These are phyloP conservation scores for Tolypocladium nubicola DNA, from an alignment of 2,329 filamentous ascomycete species.

Conservation along the genomic window DNA sequence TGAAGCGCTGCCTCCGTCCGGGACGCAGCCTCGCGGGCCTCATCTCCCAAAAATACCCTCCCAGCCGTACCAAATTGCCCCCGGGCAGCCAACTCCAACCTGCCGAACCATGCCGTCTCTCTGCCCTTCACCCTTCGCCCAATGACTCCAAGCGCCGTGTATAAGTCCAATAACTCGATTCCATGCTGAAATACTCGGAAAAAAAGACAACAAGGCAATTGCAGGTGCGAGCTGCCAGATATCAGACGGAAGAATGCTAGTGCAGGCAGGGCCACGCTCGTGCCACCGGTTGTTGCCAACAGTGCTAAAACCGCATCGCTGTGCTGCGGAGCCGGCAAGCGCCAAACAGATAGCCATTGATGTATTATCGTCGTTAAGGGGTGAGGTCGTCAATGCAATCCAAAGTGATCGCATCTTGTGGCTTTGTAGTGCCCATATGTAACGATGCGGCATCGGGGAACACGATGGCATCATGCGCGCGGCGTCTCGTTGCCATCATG, in stretches of 20 bases:
- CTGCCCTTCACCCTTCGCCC: conserved; percentile 23
- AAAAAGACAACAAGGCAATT: conserved; percentile 21
- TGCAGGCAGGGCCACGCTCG: not conserved
- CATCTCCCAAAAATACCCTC: not conserved
- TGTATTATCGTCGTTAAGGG: conserved; percentile 24
- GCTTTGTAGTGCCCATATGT: not conserved
- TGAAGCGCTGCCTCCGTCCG: not conserved
- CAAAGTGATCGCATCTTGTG: conserved; percentile 19
- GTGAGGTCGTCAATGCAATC: conserved; percentile 16
- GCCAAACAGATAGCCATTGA: conserved; percentile 11
- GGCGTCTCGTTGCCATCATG: conserved; percentile 13
- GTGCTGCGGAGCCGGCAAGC: not conserved
- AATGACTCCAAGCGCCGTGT: conserved; percentile 31
- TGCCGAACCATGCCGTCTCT: conserved; percentile 21
- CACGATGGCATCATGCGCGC: conserved; percentile 1
- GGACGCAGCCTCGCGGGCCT: not conserved
- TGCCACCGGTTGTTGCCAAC: not conserved
- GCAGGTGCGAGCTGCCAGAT: conserved; percentile 12
- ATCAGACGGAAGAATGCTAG: conserved; percentile 15
- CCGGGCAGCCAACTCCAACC: conserved; percentile 24
- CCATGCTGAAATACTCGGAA: conserved; percentile 24
- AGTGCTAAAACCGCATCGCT: not conserved
- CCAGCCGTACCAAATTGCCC: not conserved
- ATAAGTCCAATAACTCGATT: conserved; percentile 22
- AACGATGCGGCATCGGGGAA: conserved; percentile 4